A percentile compares a stretch with the other conserved stretches of the same genome.
phyloP scores from a whole-genome alignment of 352 stramenopile genomes.

The Phytophthora macrochlamydospora region DNA sequence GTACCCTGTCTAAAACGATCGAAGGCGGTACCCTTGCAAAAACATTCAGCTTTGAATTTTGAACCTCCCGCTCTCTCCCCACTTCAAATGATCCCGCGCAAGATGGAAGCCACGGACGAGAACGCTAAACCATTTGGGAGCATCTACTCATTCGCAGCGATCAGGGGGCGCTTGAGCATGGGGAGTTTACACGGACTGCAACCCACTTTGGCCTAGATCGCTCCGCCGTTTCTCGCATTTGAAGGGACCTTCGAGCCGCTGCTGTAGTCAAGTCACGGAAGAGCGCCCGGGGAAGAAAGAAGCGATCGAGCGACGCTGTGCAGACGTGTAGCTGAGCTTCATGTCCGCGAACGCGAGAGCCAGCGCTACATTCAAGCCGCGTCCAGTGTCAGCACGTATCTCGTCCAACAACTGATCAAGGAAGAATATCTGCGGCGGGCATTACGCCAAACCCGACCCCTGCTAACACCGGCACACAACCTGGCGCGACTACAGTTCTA shows the following conservation, averaged over 20 bases:
- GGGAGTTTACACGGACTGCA: too few species aligned
- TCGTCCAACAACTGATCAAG: slow-evolving; percentile 6
- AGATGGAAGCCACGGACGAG: too few species aligned
- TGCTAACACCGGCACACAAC: slow-evolving; percentile 1
- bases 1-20: too few species aligned
- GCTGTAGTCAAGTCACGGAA: slow-evolving; percentile 2
- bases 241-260: background rate
- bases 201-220: too few species aligned
- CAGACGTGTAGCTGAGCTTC: background rate
- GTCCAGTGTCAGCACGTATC: background rate
- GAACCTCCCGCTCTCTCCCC: too few species aligned
- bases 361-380: background rate
- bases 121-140: too few species aligned
- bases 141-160: too few species aligned
- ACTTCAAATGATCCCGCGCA: too few species aligned
- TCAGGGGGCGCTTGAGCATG: too few species aligned
- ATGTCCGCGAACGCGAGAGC: background rate
- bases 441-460: slow-evolving; percentile 2
- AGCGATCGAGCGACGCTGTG: slow-evolving; percentile 1
- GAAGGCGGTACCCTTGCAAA: too few species aligned
- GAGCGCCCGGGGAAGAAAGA: background rate
- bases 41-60: too few species aligned
- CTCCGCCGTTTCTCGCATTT: too few species aligned
- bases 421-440: slow-evolving; percentile 9
- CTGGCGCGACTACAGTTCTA: background rate